Conservation (phyloP, 2,329 filamentous ascomycete genomes). For the Epichloe brachyelytri region DNA sequence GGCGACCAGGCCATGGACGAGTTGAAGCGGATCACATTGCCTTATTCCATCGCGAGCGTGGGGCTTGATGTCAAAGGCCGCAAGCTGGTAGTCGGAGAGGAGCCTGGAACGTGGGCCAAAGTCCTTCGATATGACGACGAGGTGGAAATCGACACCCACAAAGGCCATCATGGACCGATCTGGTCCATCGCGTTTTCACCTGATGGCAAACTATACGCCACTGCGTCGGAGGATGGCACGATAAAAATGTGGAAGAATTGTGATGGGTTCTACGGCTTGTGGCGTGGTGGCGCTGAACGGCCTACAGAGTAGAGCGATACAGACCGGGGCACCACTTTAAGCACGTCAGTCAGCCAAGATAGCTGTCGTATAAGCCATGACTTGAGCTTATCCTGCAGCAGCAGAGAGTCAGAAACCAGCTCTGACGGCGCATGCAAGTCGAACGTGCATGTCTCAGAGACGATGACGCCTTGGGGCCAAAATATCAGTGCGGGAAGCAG, state of each 20-base stretch:
- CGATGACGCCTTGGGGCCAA: neutral
- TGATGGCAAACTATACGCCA: conserved; percentile 91
- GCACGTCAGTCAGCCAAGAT: conserved; percentile 2
- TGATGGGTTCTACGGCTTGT: conserved; percentile 50
- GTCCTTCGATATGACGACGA: conserved; percentile 82
- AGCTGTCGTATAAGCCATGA: conserved; percentile 4
- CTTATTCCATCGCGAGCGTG: conserved; percentile 82
- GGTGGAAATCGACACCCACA: conserved; percentile 79
- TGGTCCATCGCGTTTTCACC: conserved; percentile 94
- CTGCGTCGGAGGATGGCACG: conserved; percentile 91
- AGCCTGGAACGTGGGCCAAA: conserved; percentile 90
- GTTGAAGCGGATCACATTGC: conserved; percentile 68
- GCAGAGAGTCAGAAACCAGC: conserved; percentile 5
- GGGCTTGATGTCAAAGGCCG: conserved; percentile 70
- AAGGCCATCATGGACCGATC: conserved; percentile 93
- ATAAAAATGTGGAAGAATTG: conserved; percentile 83
- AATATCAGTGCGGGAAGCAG: neutral
- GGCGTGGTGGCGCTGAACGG: conserved; percentile 37
- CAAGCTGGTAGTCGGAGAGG: conserved; percentile 81
- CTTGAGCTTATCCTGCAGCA: conserved; percentile 9
- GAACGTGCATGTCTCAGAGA: neutral
- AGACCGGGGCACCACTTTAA: conserved; percentile 8
- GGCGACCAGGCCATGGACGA: conserved; percentile 54
- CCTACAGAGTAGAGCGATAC: conserved; percentile 23
- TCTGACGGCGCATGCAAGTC: neutral